These are phyloP conservation scores for Phytophthora cactorum DNA, from an alignment of 352 stramenopile genomes.

Conservation along the genomic window DNA sequence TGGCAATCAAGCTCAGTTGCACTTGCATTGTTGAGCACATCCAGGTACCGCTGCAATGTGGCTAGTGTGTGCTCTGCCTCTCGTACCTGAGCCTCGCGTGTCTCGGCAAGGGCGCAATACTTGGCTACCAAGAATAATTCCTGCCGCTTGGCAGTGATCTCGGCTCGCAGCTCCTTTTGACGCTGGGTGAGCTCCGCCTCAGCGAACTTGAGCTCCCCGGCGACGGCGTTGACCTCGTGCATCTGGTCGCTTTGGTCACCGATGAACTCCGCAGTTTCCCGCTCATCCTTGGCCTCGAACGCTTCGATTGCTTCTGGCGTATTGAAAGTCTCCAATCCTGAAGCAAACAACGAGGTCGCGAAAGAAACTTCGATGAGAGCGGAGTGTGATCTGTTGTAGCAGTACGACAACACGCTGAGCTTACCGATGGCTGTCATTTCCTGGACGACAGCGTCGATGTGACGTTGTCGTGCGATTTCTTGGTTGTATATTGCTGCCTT, in stretches of 20 bases:
- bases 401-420: conserved; percentile 13
- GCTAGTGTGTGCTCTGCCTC: conserved; percentile 53
- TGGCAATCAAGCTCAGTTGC: not conserved
- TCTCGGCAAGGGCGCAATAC: conserved; percentile 41
- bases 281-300: conserved; percentile 42
- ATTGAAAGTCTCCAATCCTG: conserved; percentile 32
- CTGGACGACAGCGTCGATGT: conserved; percentile 41
- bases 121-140: conserved; percentile 45
- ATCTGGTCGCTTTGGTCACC: conserved; percentile 27
- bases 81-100: conserved; percentile 39
- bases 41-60: conserved; percentile 48
- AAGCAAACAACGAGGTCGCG: conserved; percentile 8
- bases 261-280: conserved; percentile 40
- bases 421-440: conserved; percentile 40
- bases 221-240: conserved; percentile 29
- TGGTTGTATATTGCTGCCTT: conserved; percentile 41
- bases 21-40: conserved; percentile 13
- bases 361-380: conserved; percentile 20
- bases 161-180: conserved; percentile 53
- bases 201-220: conserved; percentile 42
- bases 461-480: conserved; percentile 41
- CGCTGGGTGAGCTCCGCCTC: conserved; percentile 57
- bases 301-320: conserved; percentile 34
- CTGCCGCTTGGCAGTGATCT: conserved; percentile 40
- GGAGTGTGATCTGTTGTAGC: conserved; percentile 11